Evolutionary conservation across 2,329 filamentous ascomycete species (phyloP), one percentile per base, ranked within the genome.

Genomic region (Davidsoniella neocaledoniae): DNA sequence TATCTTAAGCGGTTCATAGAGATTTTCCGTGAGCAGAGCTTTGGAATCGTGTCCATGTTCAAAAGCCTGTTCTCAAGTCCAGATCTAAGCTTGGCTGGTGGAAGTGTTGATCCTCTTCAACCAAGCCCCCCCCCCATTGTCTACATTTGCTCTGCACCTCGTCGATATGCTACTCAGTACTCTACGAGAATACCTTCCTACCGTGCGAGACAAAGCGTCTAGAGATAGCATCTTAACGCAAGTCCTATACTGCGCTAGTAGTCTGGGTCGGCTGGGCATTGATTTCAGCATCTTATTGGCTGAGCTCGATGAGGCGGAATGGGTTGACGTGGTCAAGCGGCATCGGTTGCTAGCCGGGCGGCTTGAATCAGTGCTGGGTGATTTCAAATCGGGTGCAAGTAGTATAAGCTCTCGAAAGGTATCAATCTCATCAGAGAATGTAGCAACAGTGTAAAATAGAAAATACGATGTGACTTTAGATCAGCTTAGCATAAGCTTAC

Each of bases 11-110:
- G 88, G 44, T 98, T 94, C 64, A 85, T 98, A 58, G 91, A 98
- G 62, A 87, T 98, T 25, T 96, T 96, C 62, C 83, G 91, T 48
- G 91, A 98, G 64, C 91, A 98, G 64, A 94, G 86, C 61, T 98
- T 98, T 63, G 84, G 82, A 41, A 94, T 96, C 53, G 79, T 96
- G 25, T 94, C 86, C 52, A 86, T 96, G 73, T 95, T 93, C 64
- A 85, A 81, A 58, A 91, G 83, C 58, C 86, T 96, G 49, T 94
- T 94, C 59, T 79, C 83, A 40, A 54, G 43, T n/a, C 51, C 36
- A 14, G 39, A 49, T 19, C 10, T 49, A 12, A 29, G 23, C 45
- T 21, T 51, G 4, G 38, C 39, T 3, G 43, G 19, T 56, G 25
- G 55, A 46, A 36, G 54, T 10, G 54, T 58, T 4, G 65, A 73